Conservation (phyloP, 2,329 filamentous ascomycete species). For the Fusarium camptoceras region DNA sequence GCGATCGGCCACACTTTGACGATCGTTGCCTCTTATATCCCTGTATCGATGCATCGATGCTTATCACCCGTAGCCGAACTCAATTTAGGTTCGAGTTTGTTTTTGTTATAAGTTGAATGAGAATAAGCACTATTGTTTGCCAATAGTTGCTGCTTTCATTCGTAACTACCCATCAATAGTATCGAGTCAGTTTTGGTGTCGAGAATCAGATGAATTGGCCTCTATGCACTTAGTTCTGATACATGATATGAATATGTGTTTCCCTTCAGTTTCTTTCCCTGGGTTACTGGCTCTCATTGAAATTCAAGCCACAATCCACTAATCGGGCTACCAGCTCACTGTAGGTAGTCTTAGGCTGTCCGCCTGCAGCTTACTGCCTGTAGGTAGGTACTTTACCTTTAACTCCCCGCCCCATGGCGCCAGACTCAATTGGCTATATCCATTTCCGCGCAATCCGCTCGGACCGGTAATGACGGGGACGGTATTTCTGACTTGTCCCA, state of each 20-base stretch:
- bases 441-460: slow-evolving; percentile 6
- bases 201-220: background rate
- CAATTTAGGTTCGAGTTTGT: slow-evolving; percentile 23
- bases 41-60: slow-evolving; percentile 11
- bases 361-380: slow-evolving; percentile 8
- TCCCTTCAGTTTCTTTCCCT: background rate
- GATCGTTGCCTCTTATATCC: slow-evolving; percentile 29
- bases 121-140: background rate
- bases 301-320: background rate
- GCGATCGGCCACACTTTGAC: slow-evolving; percentile 23
- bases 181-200: background rate
- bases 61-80: slow-evolving; percentile 35
- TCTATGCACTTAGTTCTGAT: background rate
- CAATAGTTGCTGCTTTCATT: slow-evolving; percentile 1
- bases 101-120: slow-evolving; percentile 2
- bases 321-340: background rate
- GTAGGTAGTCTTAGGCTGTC: background rate
- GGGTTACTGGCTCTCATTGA: background rate
- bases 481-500: slow-evolving; percentile 3
- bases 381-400: too few relatives aligned
- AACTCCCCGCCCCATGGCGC: slow-evolving; percentile 5
- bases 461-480: background rate
- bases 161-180: background rate
- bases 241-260: background rate
- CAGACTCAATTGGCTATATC: slow-evolving; percentile 4